phyloP scores from a whole-genome alignment of 2,329 filamentous ascomycete species.

The Cladosporium colombiae region DNA sequence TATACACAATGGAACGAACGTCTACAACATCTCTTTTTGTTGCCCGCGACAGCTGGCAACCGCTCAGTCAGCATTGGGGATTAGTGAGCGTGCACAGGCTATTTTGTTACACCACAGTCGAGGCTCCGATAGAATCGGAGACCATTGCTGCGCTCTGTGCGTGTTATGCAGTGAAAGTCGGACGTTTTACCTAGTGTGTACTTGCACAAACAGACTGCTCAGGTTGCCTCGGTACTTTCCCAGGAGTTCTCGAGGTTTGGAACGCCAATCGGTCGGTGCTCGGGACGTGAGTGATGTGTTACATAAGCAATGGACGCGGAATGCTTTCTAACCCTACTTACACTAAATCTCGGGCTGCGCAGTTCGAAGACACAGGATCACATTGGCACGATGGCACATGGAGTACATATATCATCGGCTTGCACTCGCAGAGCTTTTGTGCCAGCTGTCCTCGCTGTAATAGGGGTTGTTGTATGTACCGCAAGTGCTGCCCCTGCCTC shows the following conservation, averaged over 20 bases:
- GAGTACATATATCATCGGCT: fast-evolving
- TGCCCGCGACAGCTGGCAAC: neutral
- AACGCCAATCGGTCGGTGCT: neutral
- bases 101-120: neutral
- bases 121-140: neutral
- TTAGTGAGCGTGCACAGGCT: neutral
- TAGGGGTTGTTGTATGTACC: neutral
- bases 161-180: neutral
- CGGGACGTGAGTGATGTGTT: neutral
- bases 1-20: neutral
- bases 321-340: neutral
- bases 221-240: constrained; percentile 7
- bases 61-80: constrained; percentile 1
- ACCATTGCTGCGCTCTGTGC: neutral
- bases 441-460: neutral
- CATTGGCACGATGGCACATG: neutral
- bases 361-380: neutral
- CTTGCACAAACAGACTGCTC: neutral
- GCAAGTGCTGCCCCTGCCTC: neutral
- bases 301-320: neutral
- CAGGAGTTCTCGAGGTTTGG: neutral
- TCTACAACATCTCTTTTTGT: neutral
- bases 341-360: neutral
- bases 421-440: neutral
- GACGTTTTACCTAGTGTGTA: neutral